Evolutionary conservation across 2,329 filamentous ascomycete species (phyloP).

Genomic region (Tolypocladium cylindrosporum): DNA sequence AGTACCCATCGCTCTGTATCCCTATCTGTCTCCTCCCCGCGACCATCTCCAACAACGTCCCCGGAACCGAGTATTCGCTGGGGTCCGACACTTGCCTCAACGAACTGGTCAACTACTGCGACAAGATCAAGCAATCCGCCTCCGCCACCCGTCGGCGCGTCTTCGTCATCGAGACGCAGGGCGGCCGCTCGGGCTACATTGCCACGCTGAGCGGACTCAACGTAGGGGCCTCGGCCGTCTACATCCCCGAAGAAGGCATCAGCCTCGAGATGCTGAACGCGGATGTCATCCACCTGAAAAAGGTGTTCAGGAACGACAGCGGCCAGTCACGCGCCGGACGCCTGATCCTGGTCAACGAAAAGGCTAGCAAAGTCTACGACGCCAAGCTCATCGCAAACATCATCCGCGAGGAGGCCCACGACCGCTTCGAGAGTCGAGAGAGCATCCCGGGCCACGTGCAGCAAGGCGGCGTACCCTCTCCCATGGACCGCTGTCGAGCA

Average conservation of each 20-base stretch:
- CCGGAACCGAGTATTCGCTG: constrained; percentile 92
- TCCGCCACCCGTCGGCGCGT: constrained; percentile 87
- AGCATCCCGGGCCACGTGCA: constrained; percentile 92
- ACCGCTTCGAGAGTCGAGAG: constrained; percentile 84
- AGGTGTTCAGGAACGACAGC: constrained; percentile 75
- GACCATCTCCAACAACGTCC: constrained; percentile 98
- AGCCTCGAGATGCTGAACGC: constrained; percentile 83
- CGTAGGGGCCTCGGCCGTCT: constrained; percentile 88
- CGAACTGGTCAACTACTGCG: constrained; percentile 87
- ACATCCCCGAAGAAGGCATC: constrained; percentile 95
- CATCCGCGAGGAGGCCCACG: constrained; percentile 86
- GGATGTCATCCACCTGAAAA: constrained; percentile 81
- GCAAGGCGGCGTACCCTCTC: constrained; percentile 83
- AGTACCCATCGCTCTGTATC: constrained; percentile 82
- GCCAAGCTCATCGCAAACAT: constrained; percentile 93
- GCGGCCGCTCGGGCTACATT: constrained; percentile 87
- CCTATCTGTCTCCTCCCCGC: constrained; percentile 86
- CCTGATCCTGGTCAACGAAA: constrained; percentile 93
- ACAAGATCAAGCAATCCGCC: constrained; percentile 94
- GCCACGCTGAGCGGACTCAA: constrained; percentile 82
- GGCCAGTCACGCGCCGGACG: constrained; percentile 86
- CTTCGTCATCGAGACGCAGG: constrained; percentile 97
- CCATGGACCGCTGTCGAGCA: constrained; percentile 92
- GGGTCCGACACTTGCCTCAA: constrained; percentile 96
- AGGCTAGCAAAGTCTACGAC: constrained; percentile 79